Percentiles rank a stretch among this genome's conserved stretches.
phyloP scores from a whole-genome alignment of 495 filamentous ascomycete species.

The Apodospora peruviana region DNA sequence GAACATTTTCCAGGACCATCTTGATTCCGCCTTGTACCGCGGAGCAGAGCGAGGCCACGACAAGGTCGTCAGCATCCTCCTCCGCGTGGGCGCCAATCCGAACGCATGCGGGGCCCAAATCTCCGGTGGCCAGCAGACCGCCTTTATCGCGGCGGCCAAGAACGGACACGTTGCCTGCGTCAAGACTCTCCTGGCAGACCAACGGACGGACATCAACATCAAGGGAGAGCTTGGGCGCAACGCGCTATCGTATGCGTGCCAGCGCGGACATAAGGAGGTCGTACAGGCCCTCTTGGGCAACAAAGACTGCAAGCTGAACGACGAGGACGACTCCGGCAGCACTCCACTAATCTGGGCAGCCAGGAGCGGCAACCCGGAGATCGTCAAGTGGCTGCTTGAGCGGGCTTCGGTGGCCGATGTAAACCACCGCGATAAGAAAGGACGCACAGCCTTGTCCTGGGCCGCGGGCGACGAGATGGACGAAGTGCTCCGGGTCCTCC shows the following conservation, averaged over 20 bases:
- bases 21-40: constrained; percentile 12
- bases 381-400: constrained; percentile 1
- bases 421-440: constrained; percentile 13
- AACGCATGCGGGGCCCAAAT: neutral
- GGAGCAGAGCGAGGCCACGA: constrained; percentile 8
- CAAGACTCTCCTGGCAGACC: neutral
- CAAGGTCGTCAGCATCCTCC: constrained; percentile 8
- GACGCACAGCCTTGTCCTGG: constrained; percentile 20
- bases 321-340: neutral
- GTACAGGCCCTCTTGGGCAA: constrained; percentile 3
- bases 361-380: neutral
- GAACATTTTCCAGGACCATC: neutral
- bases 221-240: constrained; percentile 9
- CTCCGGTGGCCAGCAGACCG: constrained; percentile 4
- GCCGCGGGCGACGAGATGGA: constrained; percentile 12
- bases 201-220: neutral
- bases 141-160: constrained; percentile 6
- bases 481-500: constrained; percentile 9
- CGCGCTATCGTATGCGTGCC: constrained; percentile 17
- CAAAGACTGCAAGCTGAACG: constrained; percentile 1
- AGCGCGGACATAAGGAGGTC: constrained; percentile 8
- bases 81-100: constrained; percentile 1
- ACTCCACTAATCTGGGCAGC: constrained; percentile 18
- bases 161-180: constrained; percentile 11
- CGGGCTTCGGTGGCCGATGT: neutral